Base-by-base conservation (phyloP, 352 stramenopile genomes). In the Halophytophthora batemanensis region DNA sequence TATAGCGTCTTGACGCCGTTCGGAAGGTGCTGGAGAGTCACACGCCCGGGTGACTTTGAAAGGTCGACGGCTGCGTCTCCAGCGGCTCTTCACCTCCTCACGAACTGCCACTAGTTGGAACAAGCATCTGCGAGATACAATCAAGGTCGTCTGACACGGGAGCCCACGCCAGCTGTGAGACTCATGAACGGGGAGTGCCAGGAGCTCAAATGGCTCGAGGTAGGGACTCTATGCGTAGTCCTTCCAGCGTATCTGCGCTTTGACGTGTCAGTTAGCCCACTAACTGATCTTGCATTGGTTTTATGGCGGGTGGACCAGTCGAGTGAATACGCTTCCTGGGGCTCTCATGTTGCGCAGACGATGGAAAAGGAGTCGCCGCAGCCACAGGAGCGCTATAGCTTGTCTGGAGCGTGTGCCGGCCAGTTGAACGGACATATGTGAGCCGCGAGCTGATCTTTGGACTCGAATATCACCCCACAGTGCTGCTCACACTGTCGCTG, bases 391-490 rank as follows among this genome's bases (percentile, higher is more conserved):
- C 22, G 40, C 25, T 70, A 43, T 33, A 58, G 59, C 15, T 60
- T 68, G 18, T 56, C 43, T 60, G 59, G 54, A 33, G 59, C 54
- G 11, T 56, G 48, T 29, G 42, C 59, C 13, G 59, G 59, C 42
- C 63, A 33, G 34, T 36, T 89, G 15, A 79, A 81, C 29, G 36
- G 61, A 23, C 51, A 78, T 56, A 65, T 86, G 78, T 89, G 51
- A 29, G 74, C 42, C 40, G 28, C 39, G 0, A 31, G 48, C 41
- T 40, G 38, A 12, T 42, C 6, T 33, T 38, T 13, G 11, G 23
- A 13, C 15, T 29, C 8, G 38, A 29, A 3, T 15, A 12, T 15
- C 22, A 1, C 18, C 12, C 25, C 19, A 34, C 50, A 48, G 17
- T 44, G 10, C 38, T 6, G n/a, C 45, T 35, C 48, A 19, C 45